These are phyloP conservation scores for Gossypium gossypioides DNA, from an alignment of 441 rosid genomes.

Conservation along the genomic window DNA sequence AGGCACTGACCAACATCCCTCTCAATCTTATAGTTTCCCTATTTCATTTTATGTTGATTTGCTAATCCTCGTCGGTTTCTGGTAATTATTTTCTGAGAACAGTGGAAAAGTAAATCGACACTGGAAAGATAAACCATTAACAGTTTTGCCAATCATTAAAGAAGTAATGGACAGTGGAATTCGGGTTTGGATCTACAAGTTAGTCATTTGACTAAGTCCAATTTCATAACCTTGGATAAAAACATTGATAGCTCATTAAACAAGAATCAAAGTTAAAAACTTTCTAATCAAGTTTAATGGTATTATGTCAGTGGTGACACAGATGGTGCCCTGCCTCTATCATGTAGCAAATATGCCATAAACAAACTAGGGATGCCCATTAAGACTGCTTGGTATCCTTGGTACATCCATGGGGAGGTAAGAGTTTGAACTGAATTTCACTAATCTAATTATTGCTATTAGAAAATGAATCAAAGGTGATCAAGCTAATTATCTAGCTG, in stretches of 20 bases:
- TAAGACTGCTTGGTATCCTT: constrained; percentile 22
- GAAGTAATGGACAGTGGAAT: constrained; percentile 20
- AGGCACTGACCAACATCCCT: constrained; percentile 10
- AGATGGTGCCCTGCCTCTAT: constrained; percentile 26
- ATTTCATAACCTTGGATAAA: not conserved
- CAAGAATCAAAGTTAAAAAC: not conserved
- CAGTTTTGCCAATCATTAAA: constrained; percentile 23
- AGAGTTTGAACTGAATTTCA: not conserved
- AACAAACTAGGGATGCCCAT: constrained; percentile 16
- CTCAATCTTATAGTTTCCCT: not conserved
- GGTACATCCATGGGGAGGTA: constrained; percentile 25
- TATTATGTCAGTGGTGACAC: constrained; percentile 24
- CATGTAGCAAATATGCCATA: constrained; percentile 22
- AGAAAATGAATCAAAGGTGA: not conserved
- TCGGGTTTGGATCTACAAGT: constrained; percentile 19
- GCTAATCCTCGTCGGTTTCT: not conserved
- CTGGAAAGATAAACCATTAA: constrained; percentile 20
- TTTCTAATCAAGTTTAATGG: not conserved
- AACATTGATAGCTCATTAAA: not conserved
- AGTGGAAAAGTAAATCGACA: constrained; percentile 15
- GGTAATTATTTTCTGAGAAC: constrained; percentile 1
- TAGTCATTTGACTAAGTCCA: not conserved
- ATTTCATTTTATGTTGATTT: not conserved
- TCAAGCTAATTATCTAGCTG: not conserved
- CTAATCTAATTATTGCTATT: not conserved